Conservation (phyloP, 805 yeast species). For the Teunomyces atbi region DNA sequence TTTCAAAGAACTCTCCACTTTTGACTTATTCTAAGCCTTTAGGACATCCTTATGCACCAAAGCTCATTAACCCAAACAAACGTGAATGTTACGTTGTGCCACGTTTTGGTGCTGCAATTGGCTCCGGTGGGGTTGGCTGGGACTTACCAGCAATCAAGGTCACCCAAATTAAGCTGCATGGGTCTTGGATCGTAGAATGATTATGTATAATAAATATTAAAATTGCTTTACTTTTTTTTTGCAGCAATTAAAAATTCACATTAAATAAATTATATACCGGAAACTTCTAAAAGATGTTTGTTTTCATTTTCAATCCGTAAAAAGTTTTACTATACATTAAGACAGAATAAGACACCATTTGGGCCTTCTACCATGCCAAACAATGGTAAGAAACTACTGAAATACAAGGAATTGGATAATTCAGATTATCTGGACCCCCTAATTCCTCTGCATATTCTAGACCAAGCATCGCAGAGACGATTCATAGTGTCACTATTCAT, state of each 20-base stretch:
- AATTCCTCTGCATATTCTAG: constrained; percentile 65
- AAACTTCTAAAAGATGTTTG: background rate
- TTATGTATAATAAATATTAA: background rate
- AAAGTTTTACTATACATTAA: background rate
- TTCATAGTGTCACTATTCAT: constrained; percentile 64
- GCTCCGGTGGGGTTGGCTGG: constrained; percentile 88
- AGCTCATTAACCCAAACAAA: constrained; percentile 58
- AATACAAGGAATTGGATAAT: constrained; percentile 6
- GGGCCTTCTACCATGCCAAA: background rate
- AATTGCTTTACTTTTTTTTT: background rate
- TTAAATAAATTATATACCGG: background rate
- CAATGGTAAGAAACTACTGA: background rate
- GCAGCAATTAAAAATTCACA: background rate
- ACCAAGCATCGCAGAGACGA: constrained; percentile 73
- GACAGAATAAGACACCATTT: background rate
- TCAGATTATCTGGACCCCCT: constrained; percentile 21
- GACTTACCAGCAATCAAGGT: constrained; percentile 80
- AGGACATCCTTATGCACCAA: constrained; percentile 87
- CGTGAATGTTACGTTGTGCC: constrained; percentile 91
- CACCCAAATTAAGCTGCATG: constrained; percentile 61
- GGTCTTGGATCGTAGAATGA: constrained; percentile 58
- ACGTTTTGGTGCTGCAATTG: constrained; percentile 78
- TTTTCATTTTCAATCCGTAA: constrained; percentile 2
- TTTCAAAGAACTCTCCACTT: constrained; percentile 70
- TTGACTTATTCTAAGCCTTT: constrained; percentile 87